phyloP scores from a whole-genome alignment of 2,329 filamentous ascomycete genomes.

The Ascocoryne sarcoides region DNA sequence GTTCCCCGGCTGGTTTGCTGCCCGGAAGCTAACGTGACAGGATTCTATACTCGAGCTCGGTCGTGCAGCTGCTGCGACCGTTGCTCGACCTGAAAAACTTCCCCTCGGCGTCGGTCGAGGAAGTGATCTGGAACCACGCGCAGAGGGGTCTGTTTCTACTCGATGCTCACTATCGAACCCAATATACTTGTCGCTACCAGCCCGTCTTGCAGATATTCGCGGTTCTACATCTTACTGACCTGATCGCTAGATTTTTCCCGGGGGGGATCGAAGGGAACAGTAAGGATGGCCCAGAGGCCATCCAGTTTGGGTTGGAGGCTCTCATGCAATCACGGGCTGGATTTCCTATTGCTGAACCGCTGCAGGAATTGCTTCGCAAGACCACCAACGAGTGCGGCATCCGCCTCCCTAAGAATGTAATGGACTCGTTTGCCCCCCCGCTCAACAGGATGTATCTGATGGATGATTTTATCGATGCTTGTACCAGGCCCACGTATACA shows the following conservation, averaged over 20 bases:
- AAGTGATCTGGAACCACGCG: slow-evolving; percentile 25
- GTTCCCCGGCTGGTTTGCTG: slow-evolving; percentile 6
- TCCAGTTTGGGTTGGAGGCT: slow-evolving; percentile 23
- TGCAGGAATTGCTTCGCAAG: slow-evolving; percentile 26
- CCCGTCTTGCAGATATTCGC: slow-evolving; percentile 29
- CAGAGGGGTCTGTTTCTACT: slow-evolving; percentile 27
- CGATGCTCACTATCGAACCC: slow-evolving; percentile 21
- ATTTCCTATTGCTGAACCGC: slow-evolving; percentile 25
- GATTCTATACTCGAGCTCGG: slow-evolving; percentile 25
- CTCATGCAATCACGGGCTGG: slow-evolving; percentile 23
- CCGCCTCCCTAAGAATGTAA: slow-evolving; percentile 15
- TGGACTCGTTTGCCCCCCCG: slow-evolving; percentile 8
- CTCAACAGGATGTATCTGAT: slow-evolving; percentile 12
- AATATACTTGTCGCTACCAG: slow-evolving; percentile 27
- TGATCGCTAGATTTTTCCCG: slow-evolving; percentile 26
- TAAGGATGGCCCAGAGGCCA: slow-evolving; percentile 22
- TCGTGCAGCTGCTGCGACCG: slow-evolving; percentile 27
- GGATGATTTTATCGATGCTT: slow-evolving; percentile 28
- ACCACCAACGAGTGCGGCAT: slow-evolving; percentile 21
- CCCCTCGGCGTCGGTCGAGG: slow-evolving; percentile 17
- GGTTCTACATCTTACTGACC: slow-evolving; percentile 26
- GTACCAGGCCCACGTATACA: slow-evolving; percentile 24
- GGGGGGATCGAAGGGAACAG: slow-evolving; percentile 14
- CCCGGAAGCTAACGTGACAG: slow-evolving; percentile 17
- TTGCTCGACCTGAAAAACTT: slow-evolving; percentile 24